Base-by-base conservation (phyloP, 1,284 basidiomycete genomes). In the Ceratobasidium sp. region DNA sequence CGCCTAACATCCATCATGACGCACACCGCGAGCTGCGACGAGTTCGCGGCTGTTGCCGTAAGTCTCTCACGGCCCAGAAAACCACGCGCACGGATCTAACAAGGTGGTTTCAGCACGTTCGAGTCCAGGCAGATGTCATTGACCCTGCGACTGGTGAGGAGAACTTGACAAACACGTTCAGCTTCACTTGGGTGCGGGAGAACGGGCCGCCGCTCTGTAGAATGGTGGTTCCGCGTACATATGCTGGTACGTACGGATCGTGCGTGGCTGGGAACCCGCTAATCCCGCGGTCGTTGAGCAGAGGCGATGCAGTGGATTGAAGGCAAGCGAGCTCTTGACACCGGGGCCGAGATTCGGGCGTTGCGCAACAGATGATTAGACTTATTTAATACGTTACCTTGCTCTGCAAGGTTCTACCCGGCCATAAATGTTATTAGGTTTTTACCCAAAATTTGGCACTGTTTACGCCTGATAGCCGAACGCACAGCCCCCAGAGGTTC, bases 281-380 rank as follows among this genome's bases (percentile, higher is more conserved):
- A 30, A 73, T 72, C 11, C 23, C 28, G 59, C 69, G 64, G 25
- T 16, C 59, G 14, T 21, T 25, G 21, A 76, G 53, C 80, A 87
- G 92, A 93, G 79, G 87, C 90, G 2, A 94, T 94, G 91, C 80
- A 87, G 49, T 94, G 90, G 87, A 81, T 94, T 33, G 92, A 94
- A 79, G 92, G 89, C 0, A 86, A 86, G 73, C 83, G 92, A 9
- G 87, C 88, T 3, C 81, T 90, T 0, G 86, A 88, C 76, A 82
- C 88, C 72, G 87, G 87, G 12, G 83, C 83, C 23, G 84, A 87
- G 75, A 89, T 91, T 71, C 78, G 83, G 51, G 81, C 81, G 28
- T 74, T 82, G 54, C 67, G 67, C 16, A 70, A 70, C n/a, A 25
- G n/a, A 38, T 70, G 44, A 70, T 46, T 46, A 28, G 38, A 40